Conservation (phyloP, 2,329 filamentous ascomycete species). For the Lachnellula suecica region DNA sequence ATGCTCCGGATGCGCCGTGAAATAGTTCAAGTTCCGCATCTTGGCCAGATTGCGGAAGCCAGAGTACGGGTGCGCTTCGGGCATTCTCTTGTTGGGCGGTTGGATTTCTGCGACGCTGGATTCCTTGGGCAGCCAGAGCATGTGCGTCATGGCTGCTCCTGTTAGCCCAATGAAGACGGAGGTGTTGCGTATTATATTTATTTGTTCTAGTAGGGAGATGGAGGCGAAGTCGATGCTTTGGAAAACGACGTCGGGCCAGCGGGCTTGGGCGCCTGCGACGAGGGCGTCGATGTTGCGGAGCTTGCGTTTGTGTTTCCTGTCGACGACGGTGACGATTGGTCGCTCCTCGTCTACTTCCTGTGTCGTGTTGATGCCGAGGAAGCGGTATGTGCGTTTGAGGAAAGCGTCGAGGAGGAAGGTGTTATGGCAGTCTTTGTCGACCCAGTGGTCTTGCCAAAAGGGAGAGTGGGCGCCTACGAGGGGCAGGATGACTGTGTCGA, state of each 20-base stretch:
- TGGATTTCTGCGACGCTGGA: not conserved
- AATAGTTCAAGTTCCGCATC: not conserved
- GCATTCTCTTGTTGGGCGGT: not conserved
- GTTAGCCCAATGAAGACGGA: conserved; percentile 27
- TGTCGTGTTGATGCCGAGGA: conserved; percentile 1
- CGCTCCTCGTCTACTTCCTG: not conserved
- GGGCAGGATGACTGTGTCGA: conserved; percentile 25
- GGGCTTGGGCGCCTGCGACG: conserved; percentile 7
- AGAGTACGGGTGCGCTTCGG: not conserved
- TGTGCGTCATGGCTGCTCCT: conserved; percentile 28
- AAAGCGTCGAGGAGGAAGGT: conserved; percentile 11
- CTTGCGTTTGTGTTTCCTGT: conserved; percentile 10
- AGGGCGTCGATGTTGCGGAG: conserved; percentile 6
- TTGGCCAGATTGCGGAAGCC: not conserved
- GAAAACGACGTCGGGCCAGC: conserved; percentile 9
- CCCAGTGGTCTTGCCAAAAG: conserved; percentile 24
- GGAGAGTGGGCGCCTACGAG: conserved; percentile 31
- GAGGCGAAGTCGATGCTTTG: conserved; percentile 8
- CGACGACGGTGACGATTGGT: conserved; percentile 9
- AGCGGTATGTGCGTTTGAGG: conserved; percentile 10
- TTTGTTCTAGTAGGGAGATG: conserved; percentile 22
- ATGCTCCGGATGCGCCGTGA: not conserved
- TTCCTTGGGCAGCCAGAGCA: not conserved
- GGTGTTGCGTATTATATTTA: conserved; percentile 18
- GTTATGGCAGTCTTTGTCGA: conserved; percentile 5